Evolutionary conservation across 345 rosid genomes (phyloP), one percentile per base, ranked within the genome.

Genomic region (Camelina hispida): DNA sequence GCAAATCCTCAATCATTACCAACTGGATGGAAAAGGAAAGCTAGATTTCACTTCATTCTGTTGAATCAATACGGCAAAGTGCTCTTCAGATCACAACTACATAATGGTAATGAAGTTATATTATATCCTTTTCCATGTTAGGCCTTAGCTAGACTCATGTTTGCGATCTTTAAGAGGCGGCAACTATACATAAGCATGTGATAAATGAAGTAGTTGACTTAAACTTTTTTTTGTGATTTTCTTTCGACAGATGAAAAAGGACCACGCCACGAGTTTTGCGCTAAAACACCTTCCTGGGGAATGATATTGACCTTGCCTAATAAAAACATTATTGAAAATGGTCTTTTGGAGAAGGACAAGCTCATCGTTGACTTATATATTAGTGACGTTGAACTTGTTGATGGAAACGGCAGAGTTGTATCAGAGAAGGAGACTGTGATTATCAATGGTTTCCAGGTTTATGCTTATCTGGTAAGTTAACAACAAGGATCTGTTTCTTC

Each of bases 301-400:
- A 1, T 3, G 7, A 0, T 0, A 18, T 3, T 12, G 6, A 4
- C 11, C 0, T 12, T 40, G 50, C 28, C 55, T 46, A 25, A 10
- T 10, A 65, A 28, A 4, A n/a, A 47, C n/a, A 2, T 65, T 65
- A 3, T 1, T 1, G 8, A 65, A 47, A 13, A 54, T 2, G n/a
- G 44, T 1, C 13, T 23, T 54, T 13, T 54, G 44, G 46, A 59
- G 15, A 47, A 65, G 0, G 44, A 32, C 44, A 65, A 1, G 17
- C 69, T 65, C 9, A 30, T 65, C 16, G 2, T 65, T 48, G 30
- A 47, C 11, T 17, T 65, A 17, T 16, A 65, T 42, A 48, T 65
- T 30, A 6, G 4, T 0, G 17, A 7, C 3, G 11, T 30, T 42
- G 53, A 43, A 8, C 38, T 3, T 12, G 11, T 38, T 38, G 42